phyloP scores from a whole-genome alignment of 148 eudicot genomes.

The Persicaria tinctoria region DNA sequence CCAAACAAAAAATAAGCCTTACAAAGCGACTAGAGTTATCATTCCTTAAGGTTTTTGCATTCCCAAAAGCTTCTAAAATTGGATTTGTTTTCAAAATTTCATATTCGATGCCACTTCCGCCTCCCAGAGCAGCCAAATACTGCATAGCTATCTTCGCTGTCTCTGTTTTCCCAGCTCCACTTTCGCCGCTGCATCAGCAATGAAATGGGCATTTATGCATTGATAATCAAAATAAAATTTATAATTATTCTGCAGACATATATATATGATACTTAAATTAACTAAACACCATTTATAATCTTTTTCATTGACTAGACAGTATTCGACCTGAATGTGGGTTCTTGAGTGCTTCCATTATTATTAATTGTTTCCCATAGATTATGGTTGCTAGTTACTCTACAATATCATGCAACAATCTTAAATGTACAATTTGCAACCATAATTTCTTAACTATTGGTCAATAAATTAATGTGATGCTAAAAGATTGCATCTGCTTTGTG shows the following conservation, averaged over 20 bases:
- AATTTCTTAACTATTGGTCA: not conserved
- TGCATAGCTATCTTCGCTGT: constrained; percentile 99
- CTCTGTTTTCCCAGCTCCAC: constrained; percentile 99
- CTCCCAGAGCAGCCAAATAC: constrained; percentile 96
- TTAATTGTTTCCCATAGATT: not conserved
- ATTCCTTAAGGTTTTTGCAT: constrained; percentile 89
- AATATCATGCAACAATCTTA: not conserved
- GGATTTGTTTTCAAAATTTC: constrained; percentile 92
- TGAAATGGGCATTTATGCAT: not conserved
- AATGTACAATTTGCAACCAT: constrained; percentile 1
- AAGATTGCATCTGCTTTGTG: not conserved
- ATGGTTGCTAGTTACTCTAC: not conserved
- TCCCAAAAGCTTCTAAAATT: constrained; percentile 94
- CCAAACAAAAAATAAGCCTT: constrained; percentile 30
- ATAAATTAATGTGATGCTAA: not conserved
- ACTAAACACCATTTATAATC: not conserved
- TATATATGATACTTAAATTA: not conserved
- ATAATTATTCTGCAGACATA: not conserved
- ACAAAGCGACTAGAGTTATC: constrained; percentile 98
- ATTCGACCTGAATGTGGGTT: not conserved
- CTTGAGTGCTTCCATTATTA: not conserved
- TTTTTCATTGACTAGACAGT: not conserved
- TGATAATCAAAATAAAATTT: not conserved
- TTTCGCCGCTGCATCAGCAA: constrained; percentile 66
- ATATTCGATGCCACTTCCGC: constrained; percentile 94